Conservation (phyloP, 805 yeast species). For the Myxozyma neglecta region DNA sequence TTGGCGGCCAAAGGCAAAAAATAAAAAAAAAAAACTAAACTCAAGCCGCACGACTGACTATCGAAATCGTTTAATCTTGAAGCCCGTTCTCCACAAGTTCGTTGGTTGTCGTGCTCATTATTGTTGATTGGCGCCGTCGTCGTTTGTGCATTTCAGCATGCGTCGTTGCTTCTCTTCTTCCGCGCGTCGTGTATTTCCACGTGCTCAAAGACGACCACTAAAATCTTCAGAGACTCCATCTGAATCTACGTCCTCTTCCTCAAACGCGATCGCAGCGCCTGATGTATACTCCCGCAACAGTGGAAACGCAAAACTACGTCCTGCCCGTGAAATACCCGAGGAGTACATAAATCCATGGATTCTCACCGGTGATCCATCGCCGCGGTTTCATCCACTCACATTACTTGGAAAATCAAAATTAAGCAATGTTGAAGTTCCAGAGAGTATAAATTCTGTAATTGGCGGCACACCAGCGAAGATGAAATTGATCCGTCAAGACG, state of each 20-base stretch:
- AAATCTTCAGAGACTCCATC: too few species aligned
- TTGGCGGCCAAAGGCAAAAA: too few species aligned
- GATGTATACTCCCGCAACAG: background rate
- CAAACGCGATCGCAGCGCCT: slow-evolving; percentile 8
- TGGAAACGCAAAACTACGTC: background rate
- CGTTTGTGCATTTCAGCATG: too few species aligned
- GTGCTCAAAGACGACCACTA: too few species aligned
- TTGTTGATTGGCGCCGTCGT: too few species aligned
- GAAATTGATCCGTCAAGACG: slow-evolving; percentile 15
- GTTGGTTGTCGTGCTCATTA: too few species aligned
- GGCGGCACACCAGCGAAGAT: slow-evolving; percentile 24
- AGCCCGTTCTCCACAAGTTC: too few species aligned
- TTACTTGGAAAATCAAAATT: slow-evolving; percentile 18
- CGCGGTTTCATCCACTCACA: slow-evolving; percentile 22
- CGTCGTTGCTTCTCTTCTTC: background rate
- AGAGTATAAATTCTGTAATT: slow-evolving; percentile 3
- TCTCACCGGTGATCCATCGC: background rate
- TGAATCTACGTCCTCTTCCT: background rate
- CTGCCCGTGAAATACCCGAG: slow-evolving; percentile 14
- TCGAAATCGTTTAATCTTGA: too few species aligned
- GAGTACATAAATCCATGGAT: slow-evolving; percentile 13
- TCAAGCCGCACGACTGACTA: too few species aligned
- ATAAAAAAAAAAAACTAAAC: too few species aligned
- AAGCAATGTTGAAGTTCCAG: slow-evolving; percentile 14
- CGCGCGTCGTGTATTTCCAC: background rate